Evolutionary conservation across 257 asterid species (phyloP), one percentile per base, ranked within the genome.

Genomic region (Fraxinus pennsylvanica): DNA sequence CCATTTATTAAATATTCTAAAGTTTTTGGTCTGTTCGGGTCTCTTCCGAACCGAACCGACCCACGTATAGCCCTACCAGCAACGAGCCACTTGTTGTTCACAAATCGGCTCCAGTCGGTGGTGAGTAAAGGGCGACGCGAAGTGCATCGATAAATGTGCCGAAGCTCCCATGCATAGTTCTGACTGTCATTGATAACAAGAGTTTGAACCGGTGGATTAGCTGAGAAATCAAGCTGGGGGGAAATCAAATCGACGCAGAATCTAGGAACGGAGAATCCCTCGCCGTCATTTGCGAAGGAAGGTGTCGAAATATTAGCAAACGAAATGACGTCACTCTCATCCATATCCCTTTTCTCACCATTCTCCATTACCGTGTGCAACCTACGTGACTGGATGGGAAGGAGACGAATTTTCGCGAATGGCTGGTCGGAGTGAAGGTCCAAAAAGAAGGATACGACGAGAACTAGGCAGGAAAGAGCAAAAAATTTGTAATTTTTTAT

Each of bases 101-200:
- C 30, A 29, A 29, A 29, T 1, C 30, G 30, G 2, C 30, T 29
- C 30, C 2, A 29, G 30, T 1, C 96, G 1, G 96, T 87, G 8
- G 97, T 89, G 22, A 92, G 76, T 80, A 92, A 73, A 66, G 90
- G 96, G 29, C 97, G 88, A 54, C 96, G 88, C 14, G 94, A 96
- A 1, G 92, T 89, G 61, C 96, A 94, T 0, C 91, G 85, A 69
- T 87, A 89, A 80, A 91, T 84, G 81, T 91, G 95, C 14, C 92
- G 89, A 68, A 91, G 90, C 80, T 76, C 84, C 85, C 87, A 92
- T 0, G 71, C 78, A 41, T 27, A 30, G n/a, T 76, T 77, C 3
- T 38, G 78, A 1, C 72, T 59, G 82, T 92, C 96, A 25, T 21
- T 71, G 45, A 89, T 1, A 6, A 29, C 25, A 63, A 92, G 35